A percentile compares a stretch with the other conserved stretches of the same genome.
These are phyloP conservation scores for Podaxis sp. DNA, from an alignment of 768 basidiomycete genomes.

Conservation along the genomic window DNA sequence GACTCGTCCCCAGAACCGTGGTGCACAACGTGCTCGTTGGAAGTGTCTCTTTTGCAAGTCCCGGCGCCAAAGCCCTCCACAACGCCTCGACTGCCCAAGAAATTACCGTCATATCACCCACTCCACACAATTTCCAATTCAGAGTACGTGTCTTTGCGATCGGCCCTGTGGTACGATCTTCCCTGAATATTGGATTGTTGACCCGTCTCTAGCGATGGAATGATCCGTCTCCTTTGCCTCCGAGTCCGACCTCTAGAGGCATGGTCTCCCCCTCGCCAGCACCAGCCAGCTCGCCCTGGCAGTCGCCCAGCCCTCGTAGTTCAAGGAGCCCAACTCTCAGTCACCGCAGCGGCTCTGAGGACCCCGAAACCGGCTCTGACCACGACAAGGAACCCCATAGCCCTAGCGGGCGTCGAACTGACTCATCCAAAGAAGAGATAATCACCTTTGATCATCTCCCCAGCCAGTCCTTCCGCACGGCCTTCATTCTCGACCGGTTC, in stretches of 20 bases:
- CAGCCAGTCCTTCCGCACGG: slow-evolving; percentile 69
- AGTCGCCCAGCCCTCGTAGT: slow-evolving; percentile 21
- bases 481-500: slow-evolving; percentile 82
- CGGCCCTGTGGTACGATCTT: background rate
- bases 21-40: slow-evolving; percentile 74
- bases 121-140: slow-evolving; percentile 50
- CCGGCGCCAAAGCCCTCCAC: slow-evolving; percentile 73
- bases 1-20: slow-evolving; percentile 43
- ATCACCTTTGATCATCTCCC: slow-evolving; percentile 64
- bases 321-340: slow-evolving; percentile 13
- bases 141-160: slow-evolving; percentile 33
- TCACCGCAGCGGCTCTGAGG: slow-evolving; percentile 12
- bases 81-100: slow-evolving; percentile 84
- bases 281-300: slow-evolving; percentile 15
- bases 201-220: slow-evolving; percentile 54
- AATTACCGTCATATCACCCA: slow-evolving; percentile 69
- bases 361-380: slow-evolving; percentile 5
- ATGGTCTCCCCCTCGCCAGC: slow-evolving; percentile 29
- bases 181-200: slow-evolving; percentile 2
- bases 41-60: slow-evolving; percentile 74
- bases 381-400: background rate
- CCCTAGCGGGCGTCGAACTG: background rate
- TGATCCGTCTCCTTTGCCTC: slow-evolving; percentile 64
- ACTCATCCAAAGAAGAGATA: slow-evolving; percentile 9
- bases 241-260: slow-evolving; percentile 37